phyloP scores from a whole-genome alignment of 176 grass and related monocot genomes.

The Carex parvula region DNA sequence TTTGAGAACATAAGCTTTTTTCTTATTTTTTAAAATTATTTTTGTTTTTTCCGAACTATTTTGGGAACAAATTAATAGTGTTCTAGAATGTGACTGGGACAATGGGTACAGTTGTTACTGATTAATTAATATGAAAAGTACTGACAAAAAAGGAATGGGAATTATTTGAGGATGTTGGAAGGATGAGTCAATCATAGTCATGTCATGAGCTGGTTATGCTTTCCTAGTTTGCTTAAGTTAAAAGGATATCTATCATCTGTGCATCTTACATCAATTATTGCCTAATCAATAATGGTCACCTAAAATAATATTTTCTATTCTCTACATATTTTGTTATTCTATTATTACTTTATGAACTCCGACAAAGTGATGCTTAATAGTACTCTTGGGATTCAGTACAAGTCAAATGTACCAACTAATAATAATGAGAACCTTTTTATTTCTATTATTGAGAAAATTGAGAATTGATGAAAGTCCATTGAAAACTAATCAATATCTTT shows the following conservation, averaged over 20 bases:
- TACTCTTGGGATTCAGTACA: slow-evolving; percentile 2
- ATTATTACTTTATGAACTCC: neutral
- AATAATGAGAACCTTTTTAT: neutral
- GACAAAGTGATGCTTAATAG: neutral
- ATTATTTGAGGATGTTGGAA: slow-evolving; percentile 4
- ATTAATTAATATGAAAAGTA: neutral
- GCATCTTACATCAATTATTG: slow-evolving; percentile 11
- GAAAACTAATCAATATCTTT: too few relatives aligned
- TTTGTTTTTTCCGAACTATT: too few relatives aligned
- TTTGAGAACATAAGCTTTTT: too few relatives aligned
- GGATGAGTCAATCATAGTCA: slow-evolving; percentile 18
- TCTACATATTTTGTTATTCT: neutral
- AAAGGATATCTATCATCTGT: neutral
- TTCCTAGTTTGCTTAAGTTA: neutral
- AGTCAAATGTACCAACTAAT: neutral
- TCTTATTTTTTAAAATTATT: too few relatives aligned
- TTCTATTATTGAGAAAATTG: neutral
- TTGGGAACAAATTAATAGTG: neutral
- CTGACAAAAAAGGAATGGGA: neutral
- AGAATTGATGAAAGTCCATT: too few relatives aligned
- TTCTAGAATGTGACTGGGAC: neutral
- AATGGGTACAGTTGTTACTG: neutral
- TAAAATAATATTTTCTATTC: neutral
- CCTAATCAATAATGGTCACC: slow-evolving; percentile 21
- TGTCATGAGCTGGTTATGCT: slow-evolving; percentile 21